Base-by-base conservation (phyloP, 768 basidiomycete genomes). In the Mycena polygramma region DNA sequence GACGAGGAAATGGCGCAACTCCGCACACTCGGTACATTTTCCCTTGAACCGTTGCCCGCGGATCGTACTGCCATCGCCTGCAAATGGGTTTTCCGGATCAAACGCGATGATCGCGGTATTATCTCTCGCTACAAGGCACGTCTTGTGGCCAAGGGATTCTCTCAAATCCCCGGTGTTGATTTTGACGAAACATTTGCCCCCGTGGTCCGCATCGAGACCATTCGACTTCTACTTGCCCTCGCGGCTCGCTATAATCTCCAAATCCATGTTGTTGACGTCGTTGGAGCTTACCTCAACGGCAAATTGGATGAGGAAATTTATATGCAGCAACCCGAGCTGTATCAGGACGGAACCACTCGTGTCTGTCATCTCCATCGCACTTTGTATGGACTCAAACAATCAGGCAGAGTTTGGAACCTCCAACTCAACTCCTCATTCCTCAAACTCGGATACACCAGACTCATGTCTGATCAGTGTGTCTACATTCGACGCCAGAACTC, bases 151-250 rank as follows among this genome's bases (percentile, higher is more conserved):
- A 22, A 54, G 19, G 62, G 62, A 7, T 63, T 37, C 13, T 54
- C 62, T 2, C 62, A 63, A 45, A 24, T 63, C 15, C 62, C 51
- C 4, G 62, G 62, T 17, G 22, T 63, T 26, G 62, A 63, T 46
- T 54, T 41, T 22, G 4, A 6, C 24, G 52, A 63, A 8, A 24
- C 22, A n/a, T 63, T 22, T 22, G 35, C 61, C 6, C 61, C 61
- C 7, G 52, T 54, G 5, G 53, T 39, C 22, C 53, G 52, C 2
- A 39, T 64, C 10, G 63, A n/a, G 2, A 45, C 53, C 5, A 8
- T 64, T n/a, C 63, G 63, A 17, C 9, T 36, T 22, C 11, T 35
- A 5, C 26, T 45, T 6, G 52, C 39, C 11, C 14, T 43, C 1
- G 62, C 52, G 17, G 52, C 62, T 13, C 8, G 19, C 13, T 5